Evolutionary conservation across 495 filamentous ascomycete species (phyloP), one percentile per base, ranked within the genome.

Genomic region (Entonaema liquescens): DNA sequence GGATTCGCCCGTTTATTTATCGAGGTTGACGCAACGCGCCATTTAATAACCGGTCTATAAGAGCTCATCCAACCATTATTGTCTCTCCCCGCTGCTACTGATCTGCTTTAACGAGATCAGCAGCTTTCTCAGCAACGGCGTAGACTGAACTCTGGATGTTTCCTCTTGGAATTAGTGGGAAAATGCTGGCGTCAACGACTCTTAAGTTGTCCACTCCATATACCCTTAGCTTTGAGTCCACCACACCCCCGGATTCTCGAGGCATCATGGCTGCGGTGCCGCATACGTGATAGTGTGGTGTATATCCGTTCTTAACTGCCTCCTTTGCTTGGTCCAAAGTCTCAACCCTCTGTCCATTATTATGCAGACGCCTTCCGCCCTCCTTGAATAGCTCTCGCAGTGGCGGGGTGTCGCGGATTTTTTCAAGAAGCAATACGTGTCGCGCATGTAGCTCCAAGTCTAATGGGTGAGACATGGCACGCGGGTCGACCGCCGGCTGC

Each of bases 251-350:
- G 17, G 50, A 49, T 53, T 65, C 62, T 26, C 53, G 25, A 25
- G 62, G 62, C 40, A 47, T 47, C 62, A 65, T 65, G 28, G 62
- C 62, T 17, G 62, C 40, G 3, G 62, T 57, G n/a, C 62, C 62
- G 28, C 62, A 65, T 7, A 47, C 28, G 15, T 65, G 62, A 13
- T 57, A 65, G 26, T 56, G 50, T 7, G 62, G 38, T 1, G 53
- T 57, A 26, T 56, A 56, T 36, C 36, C 21, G 8, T 65, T 35
- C 40, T 50, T 65, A 11, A 65, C 62, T 7, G 26, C 50, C 26
- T 65, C 13, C 36, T 38, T 38, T 1, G 36, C 36, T 5, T 38
- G 36, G 13, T 38, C 36, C 3, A 38, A 5, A 0, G 36, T 38
- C 36, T 38, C 36, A 38, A 38, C 4, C 36, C 12, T 38, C 13